phyloP scores from a whole-genome alignment of 2,329 filamentous ascomycete genomes.

The Diaporthe sp. region DNA sequence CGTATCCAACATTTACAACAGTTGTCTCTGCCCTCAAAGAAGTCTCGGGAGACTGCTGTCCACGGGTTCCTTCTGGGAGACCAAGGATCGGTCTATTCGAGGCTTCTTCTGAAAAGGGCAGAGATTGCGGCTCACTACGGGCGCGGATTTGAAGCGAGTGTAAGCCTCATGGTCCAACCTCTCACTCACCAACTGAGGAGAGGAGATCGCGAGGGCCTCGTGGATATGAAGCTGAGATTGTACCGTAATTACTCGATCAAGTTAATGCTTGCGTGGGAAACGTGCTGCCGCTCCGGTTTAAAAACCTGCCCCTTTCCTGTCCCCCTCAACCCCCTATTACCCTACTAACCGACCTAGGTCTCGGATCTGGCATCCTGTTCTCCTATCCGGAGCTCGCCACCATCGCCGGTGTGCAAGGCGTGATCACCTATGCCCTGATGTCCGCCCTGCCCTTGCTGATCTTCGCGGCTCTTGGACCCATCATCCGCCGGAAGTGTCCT shows the following conservation, averaged over 20 bases:
- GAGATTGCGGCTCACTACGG: constrained; percentile 82
- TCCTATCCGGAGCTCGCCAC: constrained; percentile 85
- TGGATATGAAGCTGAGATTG: constrained; percentile 86
- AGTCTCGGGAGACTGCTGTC: not conserved
- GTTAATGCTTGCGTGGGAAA: constrained; percentile 99
- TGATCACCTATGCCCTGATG: constrained; percentile 79
- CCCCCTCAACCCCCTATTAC: constrained; percentile 40
- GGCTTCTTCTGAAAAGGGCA: constrained; percentile 40
- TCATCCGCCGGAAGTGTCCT: constrained; percentile 83
- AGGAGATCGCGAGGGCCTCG: constrained; percentile 53
- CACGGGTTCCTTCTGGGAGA: not conserved
- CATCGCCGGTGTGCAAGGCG: constrained; percentile 81
- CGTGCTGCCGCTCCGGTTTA: constrained; percentile 85
- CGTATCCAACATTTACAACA: constrained; percentile 55
- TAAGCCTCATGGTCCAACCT: constrained; percentile 62
- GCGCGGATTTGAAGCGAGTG: constrained; percentile 72
- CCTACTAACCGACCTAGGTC: constrained; percentile 68
- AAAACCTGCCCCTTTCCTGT: constrained; percentile 43
- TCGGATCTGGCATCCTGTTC: constrained; percentile 86
- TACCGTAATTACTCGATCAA: constrained; percentile 98
- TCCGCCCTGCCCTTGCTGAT: constrained; percentile 78
- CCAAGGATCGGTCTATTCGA: not conserved
- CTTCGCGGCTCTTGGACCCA: constrained; percentile 79
- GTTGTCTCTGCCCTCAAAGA: constrained; percentile 43
- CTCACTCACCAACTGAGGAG: constrained; percentile 35